Base-by-base conservation (phyloP, 257 asterid genomes). In the Solanum clarkiae region DNA sequence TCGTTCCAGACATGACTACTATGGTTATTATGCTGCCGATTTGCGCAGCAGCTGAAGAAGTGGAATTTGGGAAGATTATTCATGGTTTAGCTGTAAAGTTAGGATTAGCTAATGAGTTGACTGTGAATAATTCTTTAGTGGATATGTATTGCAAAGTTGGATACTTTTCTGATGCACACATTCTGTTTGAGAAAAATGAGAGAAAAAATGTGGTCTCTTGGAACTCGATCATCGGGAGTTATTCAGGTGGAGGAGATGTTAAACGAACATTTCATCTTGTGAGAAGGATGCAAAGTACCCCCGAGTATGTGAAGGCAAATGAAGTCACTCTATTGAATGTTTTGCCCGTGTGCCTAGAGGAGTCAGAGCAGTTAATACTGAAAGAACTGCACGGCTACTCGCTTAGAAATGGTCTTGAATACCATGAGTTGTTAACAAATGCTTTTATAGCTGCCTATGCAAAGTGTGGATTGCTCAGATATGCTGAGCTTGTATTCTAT, bases 91-190 rank as follows among this genome's bases (percentile, higher is more conserved):
- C 86, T 20, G 86, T 85, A 82, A 89, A 87, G 71, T 9, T 85
- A 69, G 88, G 89, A 26, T 47, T 89, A n/a, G 75, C 20, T 80
- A 51, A 60, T 51, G 89, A 85, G 85, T 60, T 85, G 51, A 82
- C 44, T 49, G 91, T 85, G 82, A 87, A 44, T 51, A 89, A 89
- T 80, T 85, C 91, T 45, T 82, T 89, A 49, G 79, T 89, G 59
- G 88, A 87, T 84, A 86, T 87, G 91, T 89, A 89, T 80, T 65
- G 85, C 57, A 89, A 86, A 83, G 80, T 85, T 85, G 89, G 89
- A n/a, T 49, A 20, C 66, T 85, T 85, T 17, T 53, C 22, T 85
- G 87, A 89, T 66, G 89, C 91, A 22, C 84, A 18, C 36, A 17
- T 82, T 42, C 44, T 85, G 72, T 87, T 89, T 69, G 77, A 82